Conservation (phyloP, 1,139 yeast genomes). For the Saccharomycopsis crataegensis region DNA sequence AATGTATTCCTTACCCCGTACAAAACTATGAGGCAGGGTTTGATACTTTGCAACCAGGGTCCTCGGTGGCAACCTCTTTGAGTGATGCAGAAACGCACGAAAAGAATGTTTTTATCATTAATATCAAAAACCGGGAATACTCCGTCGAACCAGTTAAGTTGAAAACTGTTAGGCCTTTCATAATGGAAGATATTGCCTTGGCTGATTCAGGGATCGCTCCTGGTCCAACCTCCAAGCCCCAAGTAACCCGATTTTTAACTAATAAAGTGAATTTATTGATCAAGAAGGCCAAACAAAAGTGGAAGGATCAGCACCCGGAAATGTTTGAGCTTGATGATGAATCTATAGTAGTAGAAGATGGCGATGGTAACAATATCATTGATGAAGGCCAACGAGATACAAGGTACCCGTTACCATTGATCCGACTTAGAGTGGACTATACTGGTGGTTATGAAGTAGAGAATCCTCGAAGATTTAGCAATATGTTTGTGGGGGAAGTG, state of each 20-base stretch:
- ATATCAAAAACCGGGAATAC: conserved; percentile 52
- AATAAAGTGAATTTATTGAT: conserved; percentile 64
- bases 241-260: conserved; percentile 54
- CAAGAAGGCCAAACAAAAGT: conserved; percentile 45
- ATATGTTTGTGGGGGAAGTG: conserved; percentile 80
- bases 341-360: conserved; percentile 25
- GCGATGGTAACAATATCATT: conserved; percentile 22
- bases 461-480: conserved; percentile 82
- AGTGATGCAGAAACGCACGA: conserved; percentile 77
- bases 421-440: conserved; percentile 80
- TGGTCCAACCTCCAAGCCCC: conserved; percentile 54
- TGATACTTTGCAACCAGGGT: conserved; percentile 86
- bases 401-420: conserved; percentile 60
- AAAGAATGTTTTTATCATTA: conserved; percentile 68
- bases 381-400: conserved; percentile 20
- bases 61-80: conserved; percentile 87
- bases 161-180: conserved; percentile 76
- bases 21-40: conserved; percentile 63
- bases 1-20: conserved; percentile 69
- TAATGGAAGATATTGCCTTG: conserved; percentile 58
- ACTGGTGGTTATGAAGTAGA: conserved; percentile 89
- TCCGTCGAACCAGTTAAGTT: conserved; percentile 58
- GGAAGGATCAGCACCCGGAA: conserved; percentile 36
- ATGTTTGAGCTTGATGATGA: conserved; percentile 25
- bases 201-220: conserved; percentile 50